Evolutionary conservation across 202 grass and related monocot genomes (phyloP).

Genomic region (Musa balbisiana): DNA sequence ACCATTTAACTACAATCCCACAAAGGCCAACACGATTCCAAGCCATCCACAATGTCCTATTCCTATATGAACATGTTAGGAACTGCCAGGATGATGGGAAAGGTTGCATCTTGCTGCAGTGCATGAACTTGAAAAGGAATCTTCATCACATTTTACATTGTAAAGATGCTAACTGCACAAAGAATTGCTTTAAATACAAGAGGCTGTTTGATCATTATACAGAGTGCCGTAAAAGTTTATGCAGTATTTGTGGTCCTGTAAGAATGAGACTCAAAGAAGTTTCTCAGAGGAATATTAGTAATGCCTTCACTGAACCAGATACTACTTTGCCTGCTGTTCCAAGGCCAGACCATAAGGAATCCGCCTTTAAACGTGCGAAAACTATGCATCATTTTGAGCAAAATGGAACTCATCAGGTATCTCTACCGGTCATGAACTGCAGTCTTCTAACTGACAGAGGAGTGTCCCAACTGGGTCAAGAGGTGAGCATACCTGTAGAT

Average conservation of each 20-base stretch:
- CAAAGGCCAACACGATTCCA: background rate
- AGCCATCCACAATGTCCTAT: slow-evolving; percentile 7
- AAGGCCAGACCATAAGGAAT: background rate
- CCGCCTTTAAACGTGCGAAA: background rate
- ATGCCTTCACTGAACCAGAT: background rate
- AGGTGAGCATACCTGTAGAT: slow-evolving; percentile 2
- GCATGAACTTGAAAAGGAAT: slow-evolving; percentile 1
- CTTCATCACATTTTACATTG: slow-evolving; percentile 8
- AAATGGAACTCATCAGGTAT: background rate
- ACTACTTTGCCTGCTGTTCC: background rate
- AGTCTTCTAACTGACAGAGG: background rate
- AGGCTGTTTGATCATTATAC: slow-evolving; percentile 10
- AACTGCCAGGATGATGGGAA: slow-evolving; percentile 5
- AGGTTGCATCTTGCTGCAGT: background rate
- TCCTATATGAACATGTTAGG: slow-evolving; percentile 15
- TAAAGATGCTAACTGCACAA: slow-evolving; percentile 5
- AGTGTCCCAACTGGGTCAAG: background rate
- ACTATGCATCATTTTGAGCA: background rate
- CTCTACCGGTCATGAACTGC: background rate
- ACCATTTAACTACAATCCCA: background rate
- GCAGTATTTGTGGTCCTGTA: slow-evolving; percentile 9
- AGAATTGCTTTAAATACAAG: slow-evolving; percentile 2
- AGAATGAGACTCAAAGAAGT: slow-evolving; percentile 1
- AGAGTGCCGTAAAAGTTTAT: background rate
- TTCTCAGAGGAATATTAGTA: background rate